phyloP scores from a whole-genome alignment of 225 moss, liverwort and hornwort species.

The Physcomitrium patens region DNA sequence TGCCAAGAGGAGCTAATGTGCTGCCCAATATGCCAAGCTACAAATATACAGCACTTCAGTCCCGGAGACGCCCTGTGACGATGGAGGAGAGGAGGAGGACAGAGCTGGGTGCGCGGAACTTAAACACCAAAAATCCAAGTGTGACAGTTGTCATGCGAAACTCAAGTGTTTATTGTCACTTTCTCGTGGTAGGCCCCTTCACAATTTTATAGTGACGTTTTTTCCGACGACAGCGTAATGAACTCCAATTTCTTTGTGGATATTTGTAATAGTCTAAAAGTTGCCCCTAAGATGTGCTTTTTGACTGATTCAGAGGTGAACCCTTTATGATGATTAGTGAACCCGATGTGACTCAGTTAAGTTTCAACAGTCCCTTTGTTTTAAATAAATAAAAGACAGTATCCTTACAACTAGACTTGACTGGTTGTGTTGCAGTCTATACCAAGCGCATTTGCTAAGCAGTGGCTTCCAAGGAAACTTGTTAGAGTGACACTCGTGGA shows the following conservation, averaged over 20 bases:
- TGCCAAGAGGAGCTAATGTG: slow-evolving; percentile 37
- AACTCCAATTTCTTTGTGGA: slow-evolving; percentile 7
- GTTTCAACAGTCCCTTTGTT: not conserved
- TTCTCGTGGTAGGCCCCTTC: slow-evolving; percentile 53
- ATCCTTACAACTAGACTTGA: slow-evolving; percentile 22
- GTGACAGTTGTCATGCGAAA: slow-evolving; percentile 59
- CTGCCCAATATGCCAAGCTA: slow-evolving; percentile 57
- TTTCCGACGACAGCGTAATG: not conserved
- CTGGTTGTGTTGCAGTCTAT: slow-evolving; percentile 50
- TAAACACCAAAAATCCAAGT: slow-evolving; percentile 54
- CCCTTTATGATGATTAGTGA: not conserved
- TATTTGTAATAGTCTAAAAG: slow-evolving; percentile 10
- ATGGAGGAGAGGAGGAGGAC: slow-evolving; percentile 59
- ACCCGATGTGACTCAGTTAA: not conserved
- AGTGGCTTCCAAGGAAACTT: slow-evolving; percentile 59
- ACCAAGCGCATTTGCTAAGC: slow-evolving; percentile 59
- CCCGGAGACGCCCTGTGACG: slow-evolving; percentile 53
- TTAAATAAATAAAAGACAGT: slow-evolving; percentile 4
- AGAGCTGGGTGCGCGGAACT: slow-evolving; percentile 51
- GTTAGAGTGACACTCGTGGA: slow-evolving; percentile 55
- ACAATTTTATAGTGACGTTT: not conserved
- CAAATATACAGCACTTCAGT: slow-evolving; percentile 58
- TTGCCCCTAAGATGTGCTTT: slow-evolving; percentile 2
- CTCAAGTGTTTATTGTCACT: slow-evolving; percentile 61
- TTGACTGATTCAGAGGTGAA: not conserved